Percentiles rank a stretch among this genome's conserved stretches.
Evolutionary conservation across 164 flowering plant species (phyloP).

Genomic region (Hamamelis virginiana): DNA sequence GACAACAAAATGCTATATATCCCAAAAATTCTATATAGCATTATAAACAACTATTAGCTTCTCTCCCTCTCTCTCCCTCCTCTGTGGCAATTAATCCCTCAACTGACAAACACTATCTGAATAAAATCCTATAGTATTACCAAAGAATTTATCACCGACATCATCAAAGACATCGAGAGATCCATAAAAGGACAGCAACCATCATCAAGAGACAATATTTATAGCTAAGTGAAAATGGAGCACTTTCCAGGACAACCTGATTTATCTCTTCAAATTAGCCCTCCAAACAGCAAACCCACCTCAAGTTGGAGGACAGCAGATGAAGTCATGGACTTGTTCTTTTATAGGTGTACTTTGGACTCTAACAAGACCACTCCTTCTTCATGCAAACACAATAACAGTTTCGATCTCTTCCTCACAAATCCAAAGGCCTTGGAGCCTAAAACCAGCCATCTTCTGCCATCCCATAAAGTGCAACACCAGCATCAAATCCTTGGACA

Average conservation of each 20-base stretch:
- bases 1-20: too few relatives aligned
- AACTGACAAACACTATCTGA: too few relatives aligned
- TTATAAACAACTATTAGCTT: slow-evolving; percentile 71
- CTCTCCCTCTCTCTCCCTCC: slow-evolving; percentile 32
- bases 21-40: too few relatives aligned
- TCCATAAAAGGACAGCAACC: too few relatives aligned
- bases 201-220: too few relatives aligned
- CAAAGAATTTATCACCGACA: too few relatives aligned
- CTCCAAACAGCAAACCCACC: slow-evolving; percentile 66
- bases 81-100: too few relatives aligned
- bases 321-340: slow-evolving; percentile 55
- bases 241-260: slow-evolving; percentile 93
- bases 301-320: slow-evolving; percentile 36
- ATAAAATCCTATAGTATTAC: too few relatives aligned
- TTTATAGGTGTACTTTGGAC: slow-evolving; percentile 69
- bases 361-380: slow-evolving; percentile 37
- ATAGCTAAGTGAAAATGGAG: slow-evolving; percentile 82
- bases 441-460: too few relatives aligned
- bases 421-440: too few relatives aligned
- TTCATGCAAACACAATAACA: slow-evolving; percentile 18
- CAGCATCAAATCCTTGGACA: too few relatives aligned
- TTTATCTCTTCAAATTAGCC: slow-evolving; percentile 89
- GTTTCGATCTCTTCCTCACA: slow-evolving; percentile 59
- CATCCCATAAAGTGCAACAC: slow-evolving; percentile 23
- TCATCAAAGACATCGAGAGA: too few relatives aligned